Evolutionary conservation across 805 yeast species (phyloP).

Genomic region (Diddensiella caesifluorescens): DNA sequence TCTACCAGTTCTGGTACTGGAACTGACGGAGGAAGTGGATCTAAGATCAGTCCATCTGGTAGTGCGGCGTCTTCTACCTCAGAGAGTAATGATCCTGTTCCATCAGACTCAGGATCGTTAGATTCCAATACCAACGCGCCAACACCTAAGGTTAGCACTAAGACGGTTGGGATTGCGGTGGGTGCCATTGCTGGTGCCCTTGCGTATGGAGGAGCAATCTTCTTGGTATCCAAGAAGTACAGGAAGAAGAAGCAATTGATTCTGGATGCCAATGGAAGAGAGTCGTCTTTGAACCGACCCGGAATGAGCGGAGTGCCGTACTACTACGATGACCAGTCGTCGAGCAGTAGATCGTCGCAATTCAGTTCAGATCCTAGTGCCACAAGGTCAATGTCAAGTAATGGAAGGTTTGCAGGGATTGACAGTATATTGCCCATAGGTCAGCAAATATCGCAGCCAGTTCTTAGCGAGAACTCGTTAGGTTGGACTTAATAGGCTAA

Average conservation of each 20-base stretch:
- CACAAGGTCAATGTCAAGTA: slow-evolving; percentile 13
- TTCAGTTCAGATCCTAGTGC: slow-evolving; percentile 9
- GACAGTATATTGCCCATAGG: slow-evolving; percentile 23
- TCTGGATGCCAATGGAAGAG: slow-evolving; percentile 16
- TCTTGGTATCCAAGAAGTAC: slow-evolving; percentile 48
- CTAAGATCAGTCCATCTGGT: slow-evolving; percentile 1
- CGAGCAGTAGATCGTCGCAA: slow-evolving; percentile 15
- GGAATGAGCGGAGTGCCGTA: slow-evolving; percentile 6
- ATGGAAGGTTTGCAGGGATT: slow-evolving; percentile 15
- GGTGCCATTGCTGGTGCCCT: slow-evolving; percentile 79
- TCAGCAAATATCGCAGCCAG: slow-evolving; percentile 35
- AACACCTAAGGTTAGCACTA: slow-evolving; percentile 34
- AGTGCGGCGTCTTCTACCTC: slow-evolving; percentile 16
- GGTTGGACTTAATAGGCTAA: too few species aligned
- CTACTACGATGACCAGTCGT: slow-evolving; percentile 21
- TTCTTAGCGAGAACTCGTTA: slow-evolving; percentile 37
- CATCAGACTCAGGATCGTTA: slow-evolving; percentile 28
- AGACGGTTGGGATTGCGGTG: slow-evolving; percentile 70
- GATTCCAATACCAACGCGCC: slow-evolving; percentile 26
- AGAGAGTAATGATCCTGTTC: slow-evolving; percentile 8
- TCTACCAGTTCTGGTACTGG: slow-evolving; percentile 25
- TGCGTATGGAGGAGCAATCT: slow-evolving; percentile 56
- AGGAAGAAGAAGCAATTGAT: slow-evolving; percentile 25
- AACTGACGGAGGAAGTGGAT: slow-evolving; percentile 6
- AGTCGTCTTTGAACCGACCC: slow-evolving; percentile 3